Conservation (phyloP, 202 grass and related monocot species). For the Saccharum hybrid region DNA sequence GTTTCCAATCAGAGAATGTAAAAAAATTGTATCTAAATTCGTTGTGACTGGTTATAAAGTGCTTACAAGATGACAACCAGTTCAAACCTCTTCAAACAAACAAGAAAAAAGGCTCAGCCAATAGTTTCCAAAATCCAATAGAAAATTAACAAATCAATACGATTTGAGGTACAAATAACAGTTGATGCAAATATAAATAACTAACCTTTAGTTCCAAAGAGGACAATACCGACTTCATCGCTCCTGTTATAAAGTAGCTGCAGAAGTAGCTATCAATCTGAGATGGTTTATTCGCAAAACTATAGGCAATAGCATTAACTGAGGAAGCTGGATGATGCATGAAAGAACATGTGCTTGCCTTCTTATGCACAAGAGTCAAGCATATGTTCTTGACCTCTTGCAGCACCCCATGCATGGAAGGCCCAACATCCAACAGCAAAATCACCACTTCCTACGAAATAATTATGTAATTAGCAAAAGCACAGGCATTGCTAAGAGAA, state of each 20-base stretch:
- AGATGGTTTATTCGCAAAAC: not conserved
- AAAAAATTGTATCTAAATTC: not conserved
- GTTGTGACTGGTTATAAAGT: not conserved
- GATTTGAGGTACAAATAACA: not conserved
- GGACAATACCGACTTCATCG: slow-evolving; percentile 71
- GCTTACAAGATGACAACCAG: not conserved
- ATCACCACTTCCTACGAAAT: slow-evolving; percentile 69
- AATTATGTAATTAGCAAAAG: not conserved
- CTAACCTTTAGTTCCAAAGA: slow-evolving; percentile 85
- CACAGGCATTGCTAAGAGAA: not conserved
- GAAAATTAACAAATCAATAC: not conserved
- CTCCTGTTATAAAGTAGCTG: slow-evolving; percentile 76
- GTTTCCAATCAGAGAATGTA: not conserved
- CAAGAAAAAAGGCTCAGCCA: not conserved
- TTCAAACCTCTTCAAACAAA: not conserved
- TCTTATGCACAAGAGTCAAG: slow-evolving; percentile 80
- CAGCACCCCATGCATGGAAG: slow-evolving; percentile 82
- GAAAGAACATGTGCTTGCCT: slow-evolving; percentile 50
- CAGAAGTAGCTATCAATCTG: slow-evolving; percentile 34
- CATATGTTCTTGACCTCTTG: slow-evolving; percentile 70
- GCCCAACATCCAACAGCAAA: slow-evolving; percentile 86
- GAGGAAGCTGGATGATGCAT: not conserved
- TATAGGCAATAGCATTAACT: not conserved
- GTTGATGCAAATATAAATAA: not conserved
- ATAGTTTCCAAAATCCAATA: not conserved